Evolutionary conservation across 257 asterid genomes (phyloP), one percentile per base, ranked within the genome.

Genomic region (Agastache rugosa): DNA sequence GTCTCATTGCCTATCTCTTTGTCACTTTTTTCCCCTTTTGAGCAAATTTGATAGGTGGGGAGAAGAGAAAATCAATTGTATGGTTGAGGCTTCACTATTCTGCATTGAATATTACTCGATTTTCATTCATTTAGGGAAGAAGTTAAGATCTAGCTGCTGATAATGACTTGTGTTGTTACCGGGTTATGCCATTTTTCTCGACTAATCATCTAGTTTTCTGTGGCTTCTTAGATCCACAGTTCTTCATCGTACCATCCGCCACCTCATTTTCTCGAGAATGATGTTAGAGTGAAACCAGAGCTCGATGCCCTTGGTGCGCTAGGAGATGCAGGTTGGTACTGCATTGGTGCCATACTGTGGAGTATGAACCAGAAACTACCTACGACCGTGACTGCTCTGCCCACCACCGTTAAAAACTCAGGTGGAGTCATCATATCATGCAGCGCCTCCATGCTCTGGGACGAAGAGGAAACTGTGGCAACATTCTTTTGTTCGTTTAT

Each of bases 251-350:
- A 64, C 59, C 9, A 70, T 2, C 85, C 85, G 11, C 69, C 83
- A 16, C 75, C 76, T 11, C 79, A 81, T 50, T 88, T 90, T 71
- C 85, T 88, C 2, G 89, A 88, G 67, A 82, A 83, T 3, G 69
- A 88, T 63, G 85, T 92, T 35, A 71, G 93, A 78, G 88, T 84
- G 59, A 92, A 92, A 59, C 87, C 91, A 11, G 96, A 92, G 11
- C 75, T 92, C 16, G 93, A 92, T 58, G 78, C 88, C 50, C 88
- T 90, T 16, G 96, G 97, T 67, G 97, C 92, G 17, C 77, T 92
- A 31, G 96, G 97, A 61, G 97, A 90, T 35, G 64, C 89, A 0
- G 96, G 96, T 16, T 92, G 97, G 97, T 90, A 88, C 90, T 90
- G 93, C 90, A 87, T 92, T 60, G 93, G 95, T 2, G 75, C 79